phyloP scores from a whole-genome alignment of 352 stramenopile genomes.

The Phytophthora pluvialis region DNA sequence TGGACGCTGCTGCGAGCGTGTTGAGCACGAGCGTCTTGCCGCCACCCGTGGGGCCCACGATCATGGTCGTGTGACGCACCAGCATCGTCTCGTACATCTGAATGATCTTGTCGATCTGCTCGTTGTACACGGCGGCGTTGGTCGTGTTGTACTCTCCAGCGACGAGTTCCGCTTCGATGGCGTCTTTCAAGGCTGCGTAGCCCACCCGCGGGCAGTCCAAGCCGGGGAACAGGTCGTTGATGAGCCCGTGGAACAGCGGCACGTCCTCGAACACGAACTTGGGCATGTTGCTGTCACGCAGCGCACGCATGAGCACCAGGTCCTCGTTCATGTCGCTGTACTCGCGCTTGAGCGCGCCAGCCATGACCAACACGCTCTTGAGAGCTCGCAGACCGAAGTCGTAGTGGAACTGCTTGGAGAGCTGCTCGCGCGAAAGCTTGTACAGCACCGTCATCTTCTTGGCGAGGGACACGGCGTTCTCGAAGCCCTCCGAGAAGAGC shows the following conservation, averaged over 20 bases:
- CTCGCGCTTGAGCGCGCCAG: slow-evolving; percentile 92
- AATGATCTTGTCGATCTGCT: slow-evolving; percentile 97
- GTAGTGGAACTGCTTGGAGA: slow-evolving; percentile 97
- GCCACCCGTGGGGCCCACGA: slow-evolving; percentile 93
- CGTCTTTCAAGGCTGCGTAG: slow-evolving; percentile 91
- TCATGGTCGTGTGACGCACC: slow-evolving; percentile 96
- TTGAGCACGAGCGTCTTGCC: slow-evolving; percentile 94
- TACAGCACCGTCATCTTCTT: slow-evolving; percentile 97
- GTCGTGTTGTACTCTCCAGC: slow-evolving; percentile 83
- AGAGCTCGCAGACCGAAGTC: slow-evolving; percentile 95
- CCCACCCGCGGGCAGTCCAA: slow-evolving; percentile 93
- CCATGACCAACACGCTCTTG: slow-evolving; percentile 96
- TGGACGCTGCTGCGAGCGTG: slow-evolving; percentile 85
- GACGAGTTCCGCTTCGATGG: slow-evolving; percentile 88
- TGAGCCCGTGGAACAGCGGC: slow-evolving; percentile 94
- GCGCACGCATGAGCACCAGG: slow-evolving; percentile 94
- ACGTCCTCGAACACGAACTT: slow-evolving; percentile 98
- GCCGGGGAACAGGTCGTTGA: slow-evolving; percentile 95
- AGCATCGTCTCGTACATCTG: slow-evolving; percentile 98
- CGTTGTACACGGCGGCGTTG: slow-evolving; percentile 75
- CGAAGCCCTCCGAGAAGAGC: slow-evolving; percentile 94
- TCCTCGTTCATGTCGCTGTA: slow-evolving; percentile 94
- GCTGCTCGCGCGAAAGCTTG: slow-evolving; percentile 94
- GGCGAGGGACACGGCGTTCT: slow-evolving; percentile 86
- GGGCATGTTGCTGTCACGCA: slow-evolving; percentile 96